Base-by-base conservation (phyloP, 1,284 basidiomycete genomes). In the Moesziomyces aphidis region DNA sequence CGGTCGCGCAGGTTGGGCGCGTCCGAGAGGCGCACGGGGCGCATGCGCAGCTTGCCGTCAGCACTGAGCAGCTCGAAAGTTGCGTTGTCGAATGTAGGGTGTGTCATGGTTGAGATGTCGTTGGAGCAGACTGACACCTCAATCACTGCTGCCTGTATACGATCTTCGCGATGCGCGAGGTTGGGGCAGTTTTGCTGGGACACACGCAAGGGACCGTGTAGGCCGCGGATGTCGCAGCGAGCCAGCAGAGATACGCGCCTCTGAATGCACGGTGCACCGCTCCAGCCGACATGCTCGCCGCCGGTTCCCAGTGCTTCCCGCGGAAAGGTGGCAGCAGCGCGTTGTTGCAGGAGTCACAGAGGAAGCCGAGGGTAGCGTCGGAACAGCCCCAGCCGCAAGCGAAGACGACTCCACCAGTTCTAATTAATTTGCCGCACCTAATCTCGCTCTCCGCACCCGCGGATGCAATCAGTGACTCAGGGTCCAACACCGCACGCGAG, bases 1-100 rank as follows among this genome's bases (percentile, higher is more conserved):
- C 69, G 63, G 28, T 67, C 56, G 19, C 69, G 63, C 21, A 72
- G 46, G 39, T 72, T 72, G 28, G 43, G 26, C 2, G 69, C 69
- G 39, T 72, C 69, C 8, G 55, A 42, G 26, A 72, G 50, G 8
- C 56, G 55, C 2, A 67, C 51, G 4, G 69, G 69, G 4, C 63
- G 59, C 6, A 67, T 17, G 17, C 45, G 23, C 4, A 66, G 49
- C 0, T 42, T 5, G 1, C 55, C 52, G 13, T 44, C 59, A 1
- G 51, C 21, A 4, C 53, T 28, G 24, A 49, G 19, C 5, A 66
- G 55, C 0, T 24, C 15, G 34, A 72, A 67, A 0, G 59, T 58
- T 0, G n/a, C 52, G 17, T 50, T 44, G 51, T 72, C 69, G 17
- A 72, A 58, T 5, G 58, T 62, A 21, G 69, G 69, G 22, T 59